Evolutionary conservation across 1,284 basidiomycete genomes (phyloP).

Genomic region (Xerocomus amazonicus): DNA sequence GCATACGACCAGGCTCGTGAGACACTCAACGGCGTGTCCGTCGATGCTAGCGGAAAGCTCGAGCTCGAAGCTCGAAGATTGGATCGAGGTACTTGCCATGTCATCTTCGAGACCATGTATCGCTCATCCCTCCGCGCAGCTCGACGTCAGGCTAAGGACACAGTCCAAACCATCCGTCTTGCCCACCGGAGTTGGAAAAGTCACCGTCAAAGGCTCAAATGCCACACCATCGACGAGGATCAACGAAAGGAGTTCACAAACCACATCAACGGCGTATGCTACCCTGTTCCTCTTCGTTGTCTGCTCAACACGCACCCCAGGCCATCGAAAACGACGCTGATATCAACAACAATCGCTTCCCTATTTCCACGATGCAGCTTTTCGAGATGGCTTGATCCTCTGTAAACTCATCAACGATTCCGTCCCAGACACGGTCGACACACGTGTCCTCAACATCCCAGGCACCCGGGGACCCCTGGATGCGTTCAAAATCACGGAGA

Average conservation of each 20-base stretch:
- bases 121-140: constrained; percentile 38
- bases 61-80: constrained; percentile 98
- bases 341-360: constrained; percentile 77
- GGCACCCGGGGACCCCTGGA: constrained; percentile 76
- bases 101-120: constrained; percentile 5
- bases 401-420: constrained; percentile 99
- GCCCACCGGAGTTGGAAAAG: constrained; percentile 81
- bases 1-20: constrained; percentile 90
- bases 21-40: constrained; percentile 91
- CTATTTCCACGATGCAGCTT: constrained; percentile 98
- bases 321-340: constrained; percentile 90
- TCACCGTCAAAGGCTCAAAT: constrained; percentile 92
- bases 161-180: constrained; percentile 54
- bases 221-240: constrained; percentile 99
- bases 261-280: constrained; percentile 86
- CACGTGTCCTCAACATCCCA: constrained; percentile 94
- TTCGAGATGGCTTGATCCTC: constrained; percentile 98
- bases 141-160: constrained; percentile 77
- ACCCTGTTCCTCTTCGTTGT: background rate
- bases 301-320: constrained; percentile 39
- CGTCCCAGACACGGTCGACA: constrained; percentile 98
- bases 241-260: constrained; percentile 95
- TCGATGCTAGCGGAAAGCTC: constrained; percentile 94
- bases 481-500: constrained; percentile 98
- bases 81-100: constrained; percentile 78